These are phyloP conservation scores for Neophaeococcomyces mojaviensis DNA, from an alignment of 2,329 filamentous ascomycete species.

Conservation along the genomic window DNA sequence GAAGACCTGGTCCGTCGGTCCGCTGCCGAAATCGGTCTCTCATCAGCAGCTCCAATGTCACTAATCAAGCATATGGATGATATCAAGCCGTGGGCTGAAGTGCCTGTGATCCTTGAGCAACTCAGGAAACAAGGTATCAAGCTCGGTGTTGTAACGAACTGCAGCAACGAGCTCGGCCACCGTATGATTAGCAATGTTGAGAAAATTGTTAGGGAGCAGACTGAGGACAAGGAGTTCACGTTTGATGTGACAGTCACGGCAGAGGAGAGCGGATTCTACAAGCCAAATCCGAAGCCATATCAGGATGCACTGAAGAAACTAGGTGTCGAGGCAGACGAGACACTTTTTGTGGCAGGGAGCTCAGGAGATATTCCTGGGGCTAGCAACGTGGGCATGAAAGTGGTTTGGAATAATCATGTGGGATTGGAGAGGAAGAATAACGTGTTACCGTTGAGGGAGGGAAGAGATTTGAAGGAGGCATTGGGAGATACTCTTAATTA, in stretches of 20 bases:
- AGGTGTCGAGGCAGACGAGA: constrained; percentile 24
- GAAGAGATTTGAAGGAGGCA: constrained; percentile 3
- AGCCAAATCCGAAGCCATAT: constrained; percentile 31
- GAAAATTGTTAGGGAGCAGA: constrained; percentile 3
- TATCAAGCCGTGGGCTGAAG: constrained; percentile 24
- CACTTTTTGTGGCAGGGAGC: constrained; percentile 35
- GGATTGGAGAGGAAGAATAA: constrained; percentile 9
- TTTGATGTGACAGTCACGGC: constrained; percentile 33
- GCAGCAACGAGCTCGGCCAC: constrained; percentile 28
- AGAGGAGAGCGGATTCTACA: constrained; percentile 36
- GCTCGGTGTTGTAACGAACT: constrained; percentile 35
- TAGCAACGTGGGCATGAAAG: constrained; percentile 31
- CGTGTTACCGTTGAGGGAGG: constrained; percentile 6
- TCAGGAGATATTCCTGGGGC: constrained; percentile 36
- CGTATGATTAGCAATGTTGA: constrained; percentile 11
- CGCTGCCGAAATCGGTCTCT: constrained; percentile 27
- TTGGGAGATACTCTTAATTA: too few species aligned
- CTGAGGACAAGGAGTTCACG: constrained; percentile 2
- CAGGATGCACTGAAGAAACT: constrained; percentile 25
- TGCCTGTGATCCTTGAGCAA: constrained; percentile 13
- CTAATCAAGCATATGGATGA: constrained; percentile 26
- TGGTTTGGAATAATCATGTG: constrained; percentile 33
- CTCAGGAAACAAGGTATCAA: constrained; percentile 26
- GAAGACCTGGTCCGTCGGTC: constrained; percentile 27
- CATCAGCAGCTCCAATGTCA: constrained; percentile 23